A percentile compares a stretch with the other conserved stretches of the same genome.
phyloP scores from a whole-genome alignment of 331 rosid genomes.

The Cydonia oblonga region DNA sequence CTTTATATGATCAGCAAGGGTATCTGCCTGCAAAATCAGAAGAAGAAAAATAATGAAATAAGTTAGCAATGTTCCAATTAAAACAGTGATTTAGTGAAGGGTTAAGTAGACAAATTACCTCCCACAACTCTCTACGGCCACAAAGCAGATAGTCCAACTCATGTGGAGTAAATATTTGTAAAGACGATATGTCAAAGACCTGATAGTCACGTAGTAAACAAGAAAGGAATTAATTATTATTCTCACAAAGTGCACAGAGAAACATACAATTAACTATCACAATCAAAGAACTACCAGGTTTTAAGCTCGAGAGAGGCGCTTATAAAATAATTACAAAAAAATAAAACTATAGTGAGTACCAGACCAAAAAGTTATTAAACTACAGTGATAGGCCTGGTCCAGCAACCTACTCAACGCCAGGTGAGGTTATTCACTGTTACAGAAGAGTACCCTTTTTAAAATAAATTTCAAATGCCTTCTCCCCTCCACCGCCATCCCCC shows the following conservation, averaged over 20 bases:
- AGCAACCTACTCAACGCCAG: neutral
- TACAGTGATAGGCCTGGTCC: neutral
- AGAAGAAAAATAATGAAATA: neutral
- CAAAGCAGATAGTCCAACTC: slow-evolving; percentile 92
- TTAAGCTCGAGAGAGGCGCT: neutral
- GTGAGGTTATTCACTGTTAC: neutral
- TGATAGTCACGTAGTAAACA: slow-evolving; percentile 17
- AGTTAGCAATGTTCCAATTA: neutral
- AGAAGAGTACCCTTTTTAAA: neutral
- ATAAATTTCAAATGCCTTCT: neutral
- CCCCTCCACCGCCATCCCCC: neutral
- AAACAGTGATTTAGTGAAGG: neutral
- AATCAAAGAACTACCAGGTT: neutral
- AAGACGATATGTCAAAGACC: slow-evolving; percentile 83
- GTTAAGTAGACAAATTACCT: slow-evolving; percentile 31
- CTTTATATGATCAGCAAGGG: slow-evolving; percentile 87
- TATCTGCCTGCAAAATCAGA: slow-evolving; percentile 54
- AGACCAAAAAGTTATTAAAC: neutral
- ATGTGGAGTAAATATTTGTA: slow-evolving; percentile 77
- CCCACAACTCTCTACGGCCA: slow-evolving; percentile 96
- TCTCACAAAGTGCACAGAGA: neutral
- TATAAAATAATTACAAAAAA: neutral
- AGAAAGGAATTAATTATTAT: neutral
- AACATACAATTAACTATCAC: neutral
- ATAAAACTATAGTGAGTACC: neutral